Percentiles rank a stretch among this genome's conserved stretches.
Evolutionary conservation across 441 rosid genomes (phyloP).

Genomic region (Croton laevigatus): DNA sequence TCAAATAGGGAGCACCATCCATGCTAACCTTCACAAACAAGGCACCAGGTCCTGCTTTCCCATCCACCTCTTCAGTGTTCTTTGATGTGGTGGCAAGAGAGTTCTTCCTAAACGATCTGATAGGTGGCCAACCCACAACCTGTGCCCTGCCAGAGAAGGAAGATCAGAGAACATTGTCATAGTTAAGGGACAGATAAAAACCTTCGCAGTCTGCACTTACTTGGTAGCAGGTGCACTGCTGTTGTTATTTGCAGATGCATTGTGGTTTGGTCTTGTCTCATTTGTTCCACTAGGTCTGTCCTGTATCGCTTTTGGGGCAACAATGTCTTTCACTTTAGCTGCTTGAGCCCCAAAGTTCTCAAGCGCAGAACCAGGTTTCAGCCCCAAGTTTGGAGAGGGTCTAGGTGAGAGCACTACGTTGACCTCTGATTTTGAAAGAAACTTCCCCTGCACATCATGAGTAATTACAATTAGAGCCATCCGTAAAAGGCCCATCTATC

Average conservation of each 20-base stretch:
- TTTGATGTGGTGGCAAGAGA: constrained; percentile 57
- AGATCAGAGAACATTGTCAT: constrained; percentile 13
- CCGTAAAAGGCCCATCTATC: not conserved
- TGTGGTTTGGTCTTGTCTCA: constrained; percentile 32
- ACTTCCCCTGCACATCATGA: constrained; percentile 45
- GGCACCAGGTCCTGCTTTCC: constrained; percentile 52
- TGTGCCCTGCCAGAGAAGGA: constrained; percentile 54
- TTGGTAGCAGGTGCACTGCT: constrained; percentile 74
- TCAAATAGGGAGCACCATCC: constrained; percentile 79
- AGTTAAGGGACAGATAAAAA: not conserved
- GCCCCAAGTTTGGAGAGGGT: constrained; percentile 45
- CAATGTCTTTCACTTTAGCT: constrained; percentile 42
- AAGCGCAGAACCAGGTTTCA: constrained; percentile 44
- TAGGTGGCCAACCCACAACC: constrained; percentile 82
- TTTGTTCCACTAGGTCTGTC: constrained; percentile 38
- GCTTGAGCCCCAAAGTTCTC: constrained; percentile 51
- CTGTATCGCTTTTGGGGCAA: constrained; percentile 26
- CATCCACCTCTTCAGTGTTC: constrained; percentile 67
- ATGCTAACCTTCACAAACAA: constrained; percentile 73
- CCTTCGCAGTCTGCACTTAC: constrained; percentile 32
- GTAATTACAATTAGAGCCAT: constrained; percentile 20
- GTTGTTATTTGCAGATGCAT: constrained; percentile 41
- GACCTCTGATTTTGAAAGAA: constrained; percentile 40
- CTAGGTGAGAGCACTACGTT: constrained; percentile 52
- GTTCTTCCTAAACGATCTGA: constrained; percentile 62